Evolutionary conservation across 2,329 filamentous ascomycete genomes (phyloP), one percentile per base, ranked within the genome.

Genomic region (Penicillium sp.): DNA sequence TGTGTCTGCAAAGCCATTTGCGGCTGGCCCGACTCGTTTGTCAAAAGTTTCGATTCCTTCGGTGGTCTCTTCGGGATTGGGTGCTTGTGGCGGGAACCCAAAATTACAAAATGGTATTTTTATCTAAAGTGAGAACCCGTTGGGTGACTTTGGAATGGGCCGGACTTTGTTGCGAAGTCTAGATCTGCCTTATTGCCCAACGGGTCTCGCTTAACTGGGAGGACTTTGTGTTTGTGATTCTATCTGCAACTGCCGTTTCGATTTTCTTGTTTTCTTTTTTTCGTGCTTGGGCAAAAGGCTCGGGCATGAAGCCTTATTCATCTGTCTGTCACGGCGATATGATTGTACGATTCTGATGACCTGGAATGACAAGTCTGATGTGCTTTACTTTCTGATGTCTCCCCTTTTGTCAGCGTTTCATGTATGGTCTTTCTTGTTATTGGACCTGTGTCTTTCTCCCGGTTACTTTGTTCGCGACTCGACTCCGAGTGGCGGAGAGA

Each of bases 271-370:
- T 19, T 11, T 35, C 35, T 54, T 34, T 54, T 54, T 40, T 48
- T 31, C 19, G 40, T 46, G 50, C 47, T 43, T 49, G 49, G 54
- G 51, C 35, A 43, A 50, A 46, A 35, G 11, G 28, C 34, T 49
- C 29, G 49, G 41, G 28, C 41, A 34, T 31, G 10, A 40, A 34
- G 29, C 40, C 27, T 18, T 8, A 19, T 41, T 48, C 34, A 44
- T 46, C 50, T 48, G 38, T 44, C 50, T 53, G 52, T 52, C 55
- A 64, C 52, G 63, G 57, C 58, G 60, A 61, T 60, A 66, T 61
- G 63, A 64, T 62, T 66, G 63, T 66, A 66, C 61, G 63, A 66
- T 63, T 64, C 60, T 63, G 62, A 66, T 63, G 63, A 66, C 63
- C 61, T 62, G 55, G 57, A 57, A 64, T 59, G 57, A 64, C 57